Evolutionary conservation across 2,329 filamentous ascomycete species (phyloP), one percentile per base, ranked within the genome.

Genomic region (Stachybotrys chlorohalonatus): DNA sequence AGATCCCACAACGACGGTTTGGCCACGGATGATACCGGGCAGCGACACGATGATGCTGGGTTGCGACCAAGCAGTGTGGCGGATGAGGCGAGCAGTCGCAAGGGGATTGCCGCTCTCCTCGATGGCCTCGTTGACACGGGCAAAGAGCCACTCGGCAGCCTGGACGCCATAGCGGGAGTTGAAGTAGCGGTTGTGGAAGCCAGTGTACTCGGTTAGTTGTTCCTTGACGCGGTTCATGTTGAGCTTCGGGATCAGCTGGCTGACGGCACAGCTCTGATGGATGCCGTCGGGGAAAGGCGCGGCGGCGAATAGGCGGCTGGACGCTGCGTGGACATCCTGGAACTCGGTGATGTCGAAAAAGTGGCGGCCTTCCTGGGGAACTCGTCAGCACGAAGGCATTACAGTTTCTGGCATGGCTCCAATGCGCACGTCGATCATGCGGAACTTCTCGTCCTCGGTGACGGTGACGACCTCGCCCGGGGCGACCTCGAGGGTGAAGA

Each of bases 21-120:
- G 58, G 32, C 53, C 45, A 16, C 69, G 67, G 8, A 75, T 70
- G 54, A 55, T 64, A 31, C 76, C 76, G 3, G 75, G 75, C 24
- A 79, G 73, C 5, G 66, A 70, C 1, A 73, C 75, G 8, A 78
- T 75, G 57, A 79, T 68, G 9, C 72, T 75, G 0, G 73, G 71
- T 59, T 79, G 76, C 54, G 68, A 72, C 63, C 72, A 78, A 11
- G 70, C 68, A 30, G 59, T 59, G 61, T 79, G 75, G 1, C 69
- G 66, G 57, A 77, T 73, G 53, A 72, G 64, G 17, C 66, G 65
- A 9, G 73, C 73, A 0, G 67, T 71, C 50, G 75, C 75, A 30
- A 69, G 64, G 2, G 72, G 57, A 42, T 58, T 53, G 59, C 73
- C 73, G 47, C 65, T 67, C 13, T 71, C 62, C 11, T 72, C 70